Base-by-base conservation (phyloP, 1,139 yeast genomes). In the Kluyveromyces sp. region DNA sequence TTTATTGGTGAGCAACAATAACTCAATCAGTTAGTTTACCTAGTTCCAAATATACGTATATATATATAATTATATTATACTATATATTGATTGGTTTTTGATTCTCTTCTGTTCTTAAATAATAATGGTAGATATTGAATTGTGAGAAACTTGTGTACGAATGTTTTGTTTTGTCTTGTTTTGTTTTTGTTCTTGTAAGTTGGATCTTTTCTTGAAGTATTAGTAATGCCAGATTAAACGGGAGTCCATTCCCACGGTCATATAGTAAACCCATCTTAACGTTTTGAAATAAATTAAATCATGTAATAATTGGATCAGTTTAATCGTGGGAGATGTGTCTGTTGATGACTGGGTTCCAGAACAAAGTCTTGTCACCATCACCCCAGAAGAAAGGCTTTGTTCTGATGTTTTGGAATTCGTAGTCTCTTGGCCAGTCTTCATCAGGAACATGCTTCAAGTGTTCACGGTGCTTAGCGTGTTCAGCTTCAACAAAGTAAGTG, bases 261-360 rank as follows among this genome's bases (percentile, higher is more conserved):
- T n/a, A 34, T n/a, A 34, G 21, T 6, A 7, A 34, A 34, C 36
- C 36, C n/a, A 25, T 15, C 21, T 15, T 15, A 15, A 15, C 21
- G 21, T 15, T 15, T 15, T 15, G 21, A 15, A 15, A 15, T 15
- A 15, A 15, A 15, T 15, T 15, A 15, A 15, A 15, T 15, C 21
- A 15, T 15, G 21, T 15, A 15, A 15, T 15, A 15, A 15, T 15
- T 15, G 21, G 21, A 15, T 15, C 21, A 15, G 37, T 40, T 30
- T 35, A 58, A 46, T 61, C 61, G 43, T 54, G 57, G 34, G 50
- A 40, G 60, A 83, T 72, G 75, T 86, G 85, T 78, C 95, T 85
- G 84, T 92, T 92, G 67, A 87, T 78, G 63, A 80, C 85, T 49
- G 85, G 75, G 75, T 88, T 89, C 98, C 98, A 92, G 84, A 92